These are phyloP conservation scores for Monilinia fructigena DNA, from an alignment of 2,329 filamentous ascomycete species.

Conservation along the genomic window DNA sequence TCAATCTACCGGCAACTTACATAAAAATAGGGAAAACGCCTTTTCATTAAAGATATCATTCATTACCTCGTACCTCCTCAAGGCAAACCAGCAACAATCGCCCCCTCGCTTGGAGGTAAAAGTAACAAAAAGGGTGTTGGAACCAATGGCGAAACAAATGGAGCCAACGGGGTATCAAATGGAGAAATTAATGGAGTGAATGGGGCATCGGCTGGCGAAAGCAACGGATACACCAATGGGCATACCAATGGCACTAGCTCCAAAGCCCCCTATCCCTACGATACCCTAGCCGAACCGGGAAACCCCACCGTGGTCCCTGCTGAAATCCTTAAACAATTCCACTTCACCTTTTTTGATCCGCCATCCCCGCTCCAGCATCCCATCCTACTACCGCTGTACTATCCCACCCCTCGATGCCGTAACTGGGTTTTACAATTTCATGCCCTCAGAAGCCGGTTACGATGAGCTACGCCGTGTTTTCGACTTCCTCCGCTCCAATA, in stretches of 20 bases:
- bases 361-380: slow-evolving; percentile 86
- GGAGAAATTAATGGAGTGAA: slow-evolving; percentile 26
- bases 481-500: slow-evolving; percentile 71
- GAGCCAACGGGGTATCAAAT: slow-evolving; percentile 32
- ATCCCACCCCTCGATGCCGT: slow-evolving; percentile 78
- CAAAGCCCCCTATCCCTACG: slow-evolving; percentile 52
- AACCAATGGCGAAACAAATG: slow-evolving; percentile 37
- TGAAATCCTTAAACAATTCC: slow-evolving; percentile 73
- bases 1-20: slow-evolving; percentile 19
- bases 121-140: slow-evolving; percentile 39
- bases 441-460: slow-evolving; percentile 87
- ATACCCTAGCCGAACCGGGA: slow-evolving; percentile 57
- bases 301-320: slow-evolving; percentile 86
- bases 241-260: slow-evolving; percentile 22
- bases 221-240: slow-evolving; percentile 31
- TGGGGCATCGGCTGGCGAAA: slow-evolving; percentile 33
- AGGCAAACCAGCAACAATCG: slow-evolving; percentile 65
- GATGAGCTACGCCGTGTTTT: slow-evolving; percentile 82
- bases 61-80: slow-evolving; percentile 84
- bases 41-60: slow-evolving; percentile 98
- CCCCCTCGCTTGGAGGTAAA: slow-evolving; percentile 64
- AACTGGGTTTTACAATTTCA: slow-evolving; percentile 85
- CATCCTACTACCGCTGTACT: slow-evolving; percentile 92
- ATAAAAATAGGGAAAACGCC: slow-evolving; percentile 58
- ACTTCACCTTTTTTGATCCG: slow-evolving; percentile 98